Conservation (phyloP, 768 basidiomycete species). For the Termitomyces sp. region DNA sequence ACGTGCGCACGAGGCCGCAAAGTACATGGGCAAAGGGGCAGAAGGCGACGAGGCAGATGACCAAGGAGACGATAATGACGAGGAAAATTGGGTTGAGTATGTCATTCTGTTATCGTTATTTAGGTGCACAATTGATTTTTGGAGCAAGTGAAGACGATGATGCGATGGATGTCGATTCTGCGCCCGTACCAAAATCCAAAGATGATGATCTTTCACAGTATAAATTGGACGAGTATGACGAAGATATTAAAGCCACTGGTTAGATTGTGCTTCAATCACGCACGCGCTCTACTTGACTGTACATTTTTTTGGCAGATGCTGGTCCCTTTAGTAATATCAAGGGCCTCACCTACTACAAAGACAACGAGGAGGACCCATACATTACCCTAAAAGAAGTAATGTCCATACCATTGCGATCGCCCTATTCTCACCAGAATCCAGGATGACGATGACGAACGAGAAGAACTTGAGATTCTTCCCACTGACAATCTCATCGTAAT, state of each 20-base stretch:
- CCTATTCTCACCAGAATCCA: conserved; percentile 19
- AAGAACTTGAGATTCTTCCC: conserved; percentile 84
- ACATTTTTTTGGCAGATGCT: conserved; percentile 31
- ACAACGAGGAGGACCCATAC: conserved; percentile 94
- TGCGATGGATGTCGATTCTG: conserved; percentile 59
- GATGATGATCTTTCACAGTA: conserved; percentile 78
- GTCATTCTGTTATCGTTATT: conserved; percentile 25
- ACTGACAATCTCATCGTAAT: conserved; percentile 89
- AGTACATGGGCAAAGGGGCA: conserved; percentile 61
- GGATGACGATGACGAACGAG: conserved; percentile 74
- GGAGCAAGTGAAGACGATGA: conserved; percentile 34
- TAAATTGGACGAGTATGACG: conserved; percentile 88
- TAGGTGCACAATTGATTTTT: conserved; percentile 7
- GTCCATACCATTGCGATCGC: conserved; percentile 15
- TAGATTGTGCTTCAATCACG: conserved; percentile 9
- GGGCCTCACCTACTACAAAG: conserved; percentile 85
- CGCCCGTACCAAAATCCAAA: conserved; percentile 24
- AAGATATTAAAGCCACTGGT: conserved; percentile 49
- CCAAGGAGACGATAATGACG: conserved; percentile 43
- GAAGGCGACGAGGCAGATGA: conserved; percentile 66
- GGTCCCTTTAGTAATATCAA: conserved; percentile 96
- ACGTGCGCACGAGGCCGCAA: conserved; percentile 71
- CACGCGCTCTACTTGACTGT: conserved; percentile 3
- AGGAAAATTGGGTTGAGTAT: conserved; percentile 84
- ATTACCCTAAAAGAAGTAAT: conserved; percentile 91